Percentiles rank a stretch among this genome's conserved stretches.
Conservation (phyloP, 2,329 filamentous ascomycete species). For the Colletotrichum sp. region DNA sequence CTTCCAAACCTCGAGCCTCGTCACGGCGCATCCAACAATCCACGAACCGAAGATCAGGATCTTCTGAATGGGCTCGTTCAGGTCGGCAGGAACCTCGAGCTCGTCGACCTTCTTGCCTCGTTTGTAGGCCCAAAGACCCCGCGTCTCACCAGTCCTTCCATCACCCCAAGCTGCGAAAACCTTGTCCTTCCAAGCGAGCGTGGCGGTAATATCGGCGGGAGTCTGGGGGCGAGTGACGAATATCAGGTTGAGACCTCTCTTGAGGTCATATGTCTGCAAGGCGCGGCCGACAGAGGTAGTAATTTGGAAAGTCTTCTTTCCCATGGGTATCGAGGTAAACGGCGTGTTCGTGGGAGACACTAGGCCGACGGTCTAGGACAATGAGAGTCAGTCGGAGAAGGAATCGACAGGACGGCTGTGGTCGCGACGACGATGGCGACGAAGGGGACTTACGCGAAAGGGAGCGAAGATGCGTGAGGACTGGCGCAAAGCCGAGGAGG, state of each 20-base stretch:
- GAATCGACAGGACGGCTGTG: neutral
- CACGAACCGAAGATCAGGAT: conserved; percentile 88
- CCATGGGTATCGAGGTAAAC: conserved; percentile 86
- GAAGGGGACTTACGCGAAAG: conserved; percentile 72
- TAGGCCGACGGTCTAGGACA: conserved; percentile 79
- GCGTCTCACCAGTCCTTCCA: conserved; percentile 48
- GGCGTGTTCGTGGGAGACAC: conserved; percentile 91
- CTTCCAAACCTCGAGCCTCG: conserved; percentile 89
- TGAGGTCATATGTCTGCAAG: conserved; percentile 94
- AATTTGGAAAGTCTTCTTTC: conserved; percentile 95
- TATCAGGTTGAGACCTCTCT: conserved; percentile 85
- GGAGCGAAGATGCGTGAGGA: conserved; percentile 89
- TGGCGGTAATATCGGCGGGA: conserved; percentile 83
- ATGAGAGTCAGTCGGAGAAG: neutral
- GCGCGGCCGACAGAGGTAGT: conserved; percentile 91
- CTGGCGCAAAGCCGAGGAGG: conserved; percentile 40
- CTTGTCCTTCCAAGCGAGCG: conserved; percentile 83
- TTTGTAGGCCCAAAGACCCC: conserved; percentile 90
- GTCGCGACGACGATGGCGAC: neutral
- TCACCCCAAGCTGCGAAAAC: conserved; percentile 91
- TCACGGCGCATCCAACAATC: conserved; percentile 81
- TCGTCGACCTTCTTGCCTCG: conserved; percentile 84
- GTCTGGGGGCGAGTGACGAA: conserved; percentile 94
- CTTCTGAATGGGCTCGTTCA: conserved; percentile 74
- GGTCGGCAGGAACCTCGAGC: conserved; percentile 68